Conservation (phyloP, 805 yeast genomes). For the Cyberlindnera amylophila region DNA sequence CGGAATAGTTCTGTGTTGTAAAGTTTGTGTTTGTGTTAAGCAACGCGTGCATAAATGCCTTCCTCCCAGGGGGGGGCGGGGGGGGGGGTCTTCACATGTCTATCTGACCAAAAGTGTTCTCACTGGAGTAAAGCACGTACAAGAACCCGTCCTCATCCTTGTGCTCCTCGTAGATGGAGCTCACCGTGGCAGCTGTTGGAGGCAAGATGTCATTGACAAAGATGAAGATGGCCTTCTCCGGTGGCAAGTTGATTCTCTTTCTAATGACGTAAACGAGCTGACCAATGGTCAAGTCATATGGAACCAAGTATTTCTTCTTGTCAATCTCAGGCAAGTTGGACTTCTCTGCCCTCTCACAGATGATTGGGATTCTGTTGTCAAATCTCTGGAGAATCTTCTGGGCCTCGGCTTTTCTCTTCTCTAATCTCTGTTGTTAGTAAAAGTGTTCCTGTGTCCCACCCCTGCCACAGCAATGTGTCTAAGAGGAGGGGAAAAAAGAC, state of each 20-base stretch:
- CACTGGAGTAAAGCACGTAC: slow-evolving; percentile 94
- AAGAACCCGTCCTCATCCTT: slow-evolving; percentile 97
- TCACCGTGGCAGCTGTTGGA: slow-evolving; percentile 96
- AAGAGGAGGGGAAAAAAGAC: not conserved
- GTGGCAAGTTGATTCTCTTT: slow-evolving; percentile 90
- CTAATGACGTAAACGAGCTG: slow-evolving; percentile 97
- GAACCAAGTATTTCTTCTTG: slow-evolving; percentile 94
- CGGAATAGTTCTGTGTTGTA: slow-evolving; percentile 2
- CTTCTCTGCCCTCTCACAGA: slow-evolving; percentile 96
- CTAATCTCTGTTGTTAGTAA: slow-evolving; percentile 31
- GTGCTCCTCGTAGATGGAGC: slow-evolving; percentile 92
- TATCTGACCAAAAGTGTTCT: slow-evolving; percentile 81
- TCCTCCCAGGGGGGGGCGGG: too few species aligned
- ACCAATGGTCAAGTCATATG: slow-evolving; percentile 93
- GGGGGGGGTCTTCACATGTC: too few species aligned
- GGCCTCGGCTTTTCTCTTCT: slow-evolving; percentile 93
- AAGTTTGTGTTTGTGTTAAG: not conserved
- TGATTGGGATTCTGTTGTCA: slow-evolving; percentile 88
- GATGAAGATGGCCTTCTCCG: slow-evolving; percentile 96
- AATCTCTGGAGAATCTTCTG: slow-evolving; percentile 85
- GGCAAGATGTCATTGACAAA: slow-evolving; percentile 96
- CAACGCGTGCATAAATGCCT: not conserved
- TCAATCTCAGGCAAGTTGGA: slow-evolving; percentile 95
- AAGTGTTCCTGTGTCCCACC: slow-evolving; percentile 1
- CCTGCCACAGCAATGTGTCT: not conserved